These are phyloP conservation scores for Irpex lacteus DNA, from an alignment of 1,284 basidiomycete species.

Conservation along the genomic window DNA sequence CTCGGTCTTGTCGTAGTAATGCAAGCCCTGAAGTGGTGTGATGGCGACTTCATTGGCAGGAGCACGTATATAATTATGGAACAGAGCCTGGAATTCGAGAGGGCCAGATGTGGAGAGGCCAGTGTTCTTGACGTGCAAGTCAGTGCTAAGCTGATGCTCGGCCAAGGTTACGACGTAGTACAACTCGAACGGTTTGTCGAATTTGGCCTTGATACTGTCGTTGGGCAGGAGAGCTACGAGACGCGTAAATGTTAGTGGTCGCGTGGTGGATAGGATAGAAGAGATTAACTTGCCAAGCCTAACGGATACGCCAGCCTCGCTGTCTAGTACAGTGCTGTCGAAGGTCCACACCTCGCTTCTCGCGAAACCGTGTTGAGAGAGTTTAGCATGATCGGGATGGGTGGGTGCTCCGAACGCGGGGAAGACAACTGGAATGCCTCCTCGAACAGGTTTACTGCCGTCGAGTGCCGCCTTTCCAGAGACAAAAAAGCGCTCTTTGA, in stretches of 20 bases:
- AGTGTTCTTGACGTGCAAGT: constrained; percentile 76
- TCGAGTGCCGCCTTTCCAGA: constrained; percentile 75
- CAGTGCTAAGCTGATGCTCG: constrained; percentile 72
- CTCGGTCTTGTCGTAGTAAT: constrained; percentile 80
- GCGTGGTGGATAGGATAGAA: not conserved
- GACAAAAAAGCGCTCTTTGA: constrained; percentile 72
- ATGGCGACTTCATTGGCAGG: constrained; percentile 58
- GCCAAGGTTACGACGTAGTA: constrained; percentile 78
- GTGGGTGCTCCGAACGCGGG: constrained; percentile 83
- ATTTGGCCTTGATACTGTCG: constrained; percentile 53
- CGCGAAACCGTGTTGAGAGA: constrained; percentile 85
- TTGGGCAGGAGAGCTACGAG: constrained; percentile 59
- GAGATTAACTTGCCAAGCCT: constrained; percentile 58
- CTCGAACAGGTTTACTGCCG: constrained; percentile 71
- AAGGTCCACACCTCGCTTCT: constrained; percentile 72
- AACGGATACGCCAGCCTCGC: constrained; percentile 68
- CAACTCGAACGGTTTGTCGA: constrained; percentile 64
- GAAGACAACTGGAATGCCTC: constrained; percentile 85
- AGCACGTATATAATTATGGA: constrained; percentile 84
- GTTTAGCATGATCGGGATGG: constrained; percentile 67
- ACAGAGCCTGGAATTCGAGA: constrained; percentile 82
- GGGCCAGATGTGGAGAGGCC: constrained; percentile 41
- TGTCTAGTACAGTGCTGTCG: constrained; percentile 64
- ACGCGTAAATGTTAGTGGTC: not conserved
- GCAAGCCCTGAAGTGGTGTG: constrained; percentile 55